These are phyloP conservation scores for Volvox africanus DNA, from an alignment of 139 green algal genomes.

Conservation along the genomic window DNA sequence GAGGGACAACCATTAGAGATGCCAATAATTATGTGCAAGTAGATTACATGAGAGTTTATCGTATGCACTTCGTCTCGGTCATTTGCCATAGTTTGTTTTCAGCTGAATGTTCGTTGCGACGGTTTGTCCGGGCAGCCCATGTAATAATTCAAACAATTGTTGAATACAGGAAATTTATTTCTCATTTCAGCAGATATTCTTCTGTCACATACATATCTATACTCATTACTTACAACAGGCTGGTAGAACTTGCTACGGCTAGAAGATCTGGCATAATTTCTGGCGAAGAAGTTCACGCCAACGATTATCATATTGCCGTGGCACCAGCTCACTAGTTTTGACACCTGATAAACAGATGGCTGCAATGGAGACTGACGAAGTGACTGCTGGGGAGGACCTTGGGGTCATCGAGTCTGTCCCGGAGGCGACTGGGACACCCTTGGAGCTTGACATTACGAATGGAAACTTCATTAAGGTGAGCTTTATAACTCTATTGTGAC, in stretches of 20 bases:
- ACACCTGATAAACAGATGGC: background rate
- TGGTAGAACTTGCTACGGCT: background rate
- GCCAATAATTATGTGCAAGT: no score
- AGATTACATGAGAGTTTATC: no score
- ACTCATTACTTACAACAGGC: no score
- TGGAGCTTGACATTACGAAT: background rate
- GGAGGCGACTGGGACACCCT: background rate
- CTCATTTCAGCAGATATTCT: no score
- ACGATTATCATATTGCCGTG: background rate
- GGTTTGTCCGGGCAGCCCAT: no score
- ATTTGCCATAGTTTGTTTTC: no score
- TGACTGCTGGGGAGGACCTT: background rate
- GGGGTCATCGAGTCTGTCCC: background rate
- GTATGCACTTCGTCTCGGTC: no score
- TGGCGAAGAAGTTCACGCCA: background rate
- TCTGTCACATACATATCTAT: no score
- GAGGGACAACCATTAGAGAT: no score
- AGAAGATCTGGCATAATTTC: background rate
- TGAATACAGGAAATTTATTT: no score
- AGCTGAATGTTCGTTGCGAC: no score
- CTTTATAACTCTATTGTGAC: background rate
- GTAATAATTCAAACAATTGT: no score
- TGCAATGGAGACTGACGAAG: conserved; percentile 4
- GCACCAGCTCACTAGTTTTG: background rate
- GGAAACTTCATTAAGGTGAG: conserved; percentile 31